Evolutionary conservation across 2,329 filamentous ascomycete species (phyloP).

Genomic region (Lasiodiplodia sp.): DNA sequence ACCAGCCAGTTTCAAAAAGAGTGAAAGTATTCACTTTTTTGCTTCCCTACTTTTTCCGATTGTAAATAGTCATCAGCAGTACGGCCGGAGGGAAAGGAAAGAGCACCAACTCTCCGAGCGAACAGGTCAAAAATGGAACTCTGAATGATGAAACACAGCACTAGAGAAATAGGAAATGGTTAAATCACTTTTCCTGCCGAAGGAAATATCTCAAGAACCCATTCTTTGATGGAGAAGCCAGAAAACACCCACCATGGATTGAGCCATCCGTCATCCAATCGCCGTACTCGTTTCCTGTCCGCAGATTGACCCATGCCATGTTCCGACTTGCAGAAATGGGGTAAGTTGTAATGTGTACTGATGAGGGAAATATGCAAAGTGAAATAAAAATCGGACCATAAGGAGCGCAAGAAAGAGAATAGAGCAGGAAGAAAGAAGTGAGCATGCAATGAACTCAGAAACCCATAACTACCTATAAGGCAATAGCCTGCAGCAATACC

Average conservation of each 20-base stretch:
- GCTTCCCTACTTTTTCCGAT: background rate
- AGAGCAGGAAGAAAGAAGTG: background rate
- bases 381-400: background rate
- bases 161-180: background rate
- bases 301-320: background rate
- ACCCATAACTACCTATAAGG: background rate
- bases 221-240: conserved; percentile 20
- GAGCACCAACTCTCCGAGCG: background rate
- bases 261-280: conserved; percentile 18
- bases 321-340: conserved; percentile 7
- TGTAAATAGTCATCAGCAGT: conserved; percentile 14
- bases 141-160: conserved; percentile 8
- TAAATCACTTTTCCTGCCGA: conserved; percentile 21
- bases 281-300: conserved; percentile 15
- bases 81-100: background rate
- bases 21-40: background rate
- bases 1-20: background rate
- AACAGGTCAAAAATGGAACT: background rate
- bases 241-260: conserved; percentile 21
- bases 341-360: conserved; percentile 22
- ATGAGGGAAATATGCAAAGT: conserved; percentile 8
- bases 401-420: conserved; percentile 7
- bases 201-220: conserved; percentile 9
- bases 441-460: background rate
- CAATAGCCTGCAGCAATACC: conserved; percentile 7